These are phyloP conservation scores for Fusarium tanahbumbuense DNA, from an alignment of 2,329 filamentous ascomycete genomes.

Conservation along the genomic window DNA sequence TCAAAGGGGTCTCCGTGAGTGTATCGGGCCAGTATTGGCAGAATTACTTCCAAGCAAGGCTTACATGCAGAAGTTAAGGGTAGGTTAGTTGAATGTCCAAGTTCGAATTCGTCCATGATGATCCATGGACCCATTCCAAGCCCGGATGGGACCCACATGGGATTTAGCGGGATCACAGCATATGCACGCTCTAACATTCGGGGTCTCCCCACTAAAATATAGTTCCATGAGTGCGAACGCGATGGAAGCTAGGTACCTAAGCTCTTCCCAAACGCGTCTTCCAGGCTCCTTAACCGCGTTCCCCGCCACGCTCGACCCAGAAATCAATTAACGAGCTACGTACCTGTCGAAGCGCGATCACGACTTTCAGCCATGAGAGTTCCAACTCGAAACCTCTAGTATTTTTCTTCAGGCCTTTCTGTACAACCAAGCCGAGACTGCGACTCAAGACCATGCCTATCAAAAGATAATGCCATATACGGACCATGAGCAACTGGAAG, in stretches of 20 bases:
- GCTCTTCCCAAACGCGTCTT: conserved; percentile 45
- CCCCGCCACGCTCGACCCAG: conserved; percentile 31
- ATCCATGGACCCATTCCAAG: neutral
- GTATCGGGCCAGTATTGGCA: neutral
- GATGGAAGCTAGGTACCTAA: conserved; percentile 10
- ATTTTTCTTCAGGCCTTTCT: neutral
- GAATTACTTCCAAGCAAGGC: neutral
- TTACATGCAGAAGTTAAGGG: conserved; percentile 6
- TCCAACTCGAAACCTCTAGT: conserved; percentile 6
- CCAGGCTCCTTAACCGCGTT: conserved; percentile 43
- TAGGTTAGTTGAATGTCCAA: neutral
- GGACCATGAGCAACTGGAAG: conserved; percentile 61
- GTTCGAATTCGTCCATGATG: conserved; percentile 6
- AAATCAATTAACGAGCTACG: conserved; percentile 38
- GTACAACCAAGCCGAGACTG: neutral
- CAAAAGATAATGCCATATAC: conserved; percentile 46
- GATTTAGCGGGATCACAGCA: conserved; percentile 14
- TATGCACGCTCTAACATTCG: conserved; percentile 8
- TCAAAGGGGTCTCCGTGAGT: neutral
- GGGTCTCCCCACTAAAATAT: conserved; percentile 21
- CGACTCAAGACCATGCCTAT: conserved; percentile 17
- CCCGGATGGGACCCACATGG: conserved; percentile 7
- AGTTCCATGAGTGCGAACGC: neutral
- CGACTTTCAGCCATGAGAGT: conserved; percentile 16
- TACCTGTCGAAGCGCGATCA: conserved; percentile 15